A percentile compares a stretch with the other conserved stretches of the same genome.
These are phyloP conservation scores for Trichomonas tenax DNA, from an alignment of 208 protist species.

Conservation along the genomic window DNA sequence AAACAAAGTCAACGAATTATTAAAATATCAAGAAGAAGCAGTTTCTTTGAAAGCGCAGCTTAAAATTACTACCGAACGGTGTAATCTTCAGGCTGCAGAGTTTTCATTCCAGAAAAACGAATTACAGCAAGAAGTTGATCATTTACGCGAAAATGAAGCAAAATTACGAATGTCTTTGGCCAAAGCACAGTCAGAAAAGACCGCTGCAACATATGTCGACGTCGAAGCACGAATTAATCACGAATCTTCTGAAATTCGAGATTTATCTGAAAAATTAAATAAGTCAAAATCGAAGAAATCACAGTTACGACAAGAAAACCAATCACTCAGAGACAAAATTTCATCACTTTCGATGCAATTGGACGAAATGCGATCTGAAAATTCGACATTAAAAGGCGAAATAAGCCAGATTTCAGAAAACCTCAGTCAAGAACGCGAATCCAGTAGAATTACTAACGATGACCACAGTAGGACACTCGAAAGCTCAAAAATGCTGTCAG, in stretches of 20 bases:
- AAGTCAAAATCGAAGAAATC: background rate
- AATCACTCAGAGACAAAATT: background rate
- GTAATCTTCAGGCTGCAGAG: background rate
- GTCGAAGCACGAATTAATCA: background rate
- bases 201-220: background rate
- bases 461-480: background rate
- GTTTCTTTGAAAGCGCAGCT: background rate
- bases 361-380: background rate
- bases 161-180: background rate
- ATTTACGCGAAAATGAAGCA: background rate
- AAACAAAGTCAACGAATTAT: background rate
- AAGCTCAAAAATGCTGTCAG: background rate
- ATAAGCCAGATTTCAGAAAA: background rate
- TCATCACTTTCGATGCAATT: background rate
- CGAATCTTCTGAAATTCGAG: background rate
- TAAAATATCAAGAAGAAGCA: background rate
- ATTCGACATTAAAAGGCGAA: background rate
- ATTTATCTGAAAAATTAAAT: background rate
- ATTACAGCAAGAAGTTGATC: background rate
- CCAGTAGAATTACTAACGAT: background rate
- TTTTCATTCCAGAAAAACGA: background rate
- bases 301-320: background rate
- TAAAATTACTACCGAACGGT: background rate
- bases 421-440: background rate
- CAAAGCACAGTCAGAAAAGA: background rate